Evolutionary conservation across 2,329 filamentous ascomycete genomes (phyloP).

Genomic region (Diaporthe eres): DNA sequence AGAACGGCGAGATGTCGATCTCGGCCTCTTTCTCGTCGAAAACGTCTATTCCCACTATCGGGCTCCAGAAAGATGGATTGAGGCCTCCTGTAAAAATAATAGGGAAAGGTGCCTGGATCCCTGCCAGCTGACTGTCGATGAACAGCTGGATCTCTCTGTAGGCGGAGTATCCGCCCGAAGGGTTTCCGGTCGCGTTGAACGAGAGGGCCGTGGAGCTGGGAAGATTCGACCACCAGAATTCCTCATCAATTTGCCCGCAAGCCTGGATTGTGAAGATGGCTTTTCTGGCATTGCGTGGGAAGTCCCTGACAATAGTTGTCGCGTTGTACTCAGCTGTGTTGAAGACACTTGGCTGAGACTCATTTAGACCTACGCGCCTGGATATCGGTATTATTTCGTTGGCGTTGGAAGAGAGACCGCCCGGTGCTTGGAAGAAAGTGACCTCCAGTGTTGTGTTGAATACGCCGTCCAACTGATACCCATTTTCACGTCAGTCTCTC

Average conservation of each 20-base stretch:
- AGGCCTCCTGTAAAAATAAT: constrained; percentile 89
- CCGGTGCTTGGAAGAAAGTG: constrained; percentile 71
- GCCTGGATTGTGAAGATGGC: constrained; percentile 84
- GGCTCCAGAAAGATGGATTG: constrained; percentile 81
- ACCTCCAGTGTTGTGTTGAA: constrained; percentile 83
- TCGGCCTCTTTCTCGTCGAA: constrained; percentile 86
- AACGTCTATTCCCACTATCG: constrained; percentile 82
- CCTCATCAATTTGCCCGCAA: constrained; percentile 81
- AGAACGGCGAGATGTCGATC: constrained; percentile 84
- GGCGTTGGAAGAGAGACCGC: constrained; percentile 61
- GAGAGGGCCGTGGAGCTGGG: constrained; percentile 70
- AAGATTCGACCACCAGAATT: constrained; percentile 90
- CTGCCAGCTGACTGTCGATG: constrained; percentile 80
- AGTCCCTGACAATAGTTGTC: constrained; percentile 62
- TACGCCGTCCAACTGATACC: constrained; percentile 77
- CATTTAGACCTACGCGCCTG: constrained; percentile 59
- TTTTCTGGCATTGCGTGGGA: constrained; percentile 76
- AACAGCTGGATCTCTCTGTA: constrained; percentile 84
- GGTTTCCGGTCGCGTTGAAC: constrained; percentile 70
- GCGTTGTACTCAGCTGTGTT: constrained; percentile 74
- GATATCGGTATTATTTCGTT: constrained; percentile 79
- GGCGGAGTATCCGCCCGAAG: constrained; percentile 76
- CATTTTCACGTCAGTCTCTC: background rate
- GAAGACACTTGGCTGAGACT: constrained; percentile 72
- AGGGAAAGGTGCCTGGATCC: constrained; percentile 85